Conservation (phyloP, 768 basidiomycete species). For the Xerocomus potaroensis region DNA sequence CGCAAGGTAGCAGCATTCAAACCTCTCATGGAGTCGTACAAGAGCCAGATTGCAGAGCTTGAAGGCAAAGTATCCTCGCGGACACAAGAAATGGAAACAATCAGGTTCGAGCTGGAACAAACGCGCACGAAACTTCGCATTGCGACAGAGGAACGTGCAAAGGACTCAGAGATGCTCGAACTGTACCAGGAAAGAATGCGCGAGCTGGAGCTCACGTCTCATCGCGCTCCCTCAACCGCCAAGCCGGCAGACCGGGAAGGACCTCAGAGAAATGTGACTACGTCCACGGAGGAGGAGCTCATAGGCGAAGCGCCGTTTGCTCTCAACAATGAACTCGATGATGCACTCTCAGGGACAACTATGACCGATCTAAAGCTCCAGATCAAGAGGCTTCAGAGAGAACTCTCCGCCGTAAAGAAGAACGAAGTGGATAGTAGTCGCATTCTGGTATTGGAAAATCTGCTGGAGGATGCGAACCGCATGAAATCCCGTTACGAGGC, state of each 20-base stretch:
- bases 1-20: slow-evolving; percentile 82
- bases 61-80: slow-evolving; percentile 66
- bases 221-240: slow-evolving; percentile 38
- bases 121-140: slow-evolving; percentile 65
- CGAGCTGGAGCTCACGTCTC: slow-evolving; percentile 75
- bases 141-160: slow-evolving; percentile 61
- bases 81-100: slow-evolving; percentile 65
- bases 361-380: slow-evolving; percentile 92
- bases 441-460: slow-evolving; percentile 82
- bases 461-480: slow-evolving; percentile 86
- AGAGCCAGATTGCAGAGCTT: slow-evolving; percentile 75
- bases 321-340: slow-evolving; percentile 82
- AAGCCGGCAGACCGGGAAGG: slow-evolving; percentile 23
- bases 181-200: slow-evolving; percentile 87
- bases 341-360: slow-evolving; percentile 76
- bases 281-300: slow-evolving; percentile 45
- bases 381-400: slow-evolving; percentile 74
- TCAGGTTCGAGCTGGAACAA: slow-evolving; percentile 77
- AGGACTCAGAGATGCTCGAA: slow-evolving; percentile 81
- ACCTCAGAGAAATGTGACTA: slow-evolving; percentile 19
- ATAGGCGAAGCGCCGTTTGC: slow-evolving; percentile 51
- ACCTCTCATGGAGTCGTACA: slow-evolving; percentile 90
- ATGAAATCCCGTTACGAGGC: slow-evolving; percentile 87
- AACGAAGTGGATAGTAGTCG: slow-evolving; percentile 75
- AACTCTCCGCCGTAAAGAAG: slow-evolving; percentile 69